Base-by-base conservation (phyloP, 768 basidiomycete genomes). In the Collybia mongolica region DNA sequence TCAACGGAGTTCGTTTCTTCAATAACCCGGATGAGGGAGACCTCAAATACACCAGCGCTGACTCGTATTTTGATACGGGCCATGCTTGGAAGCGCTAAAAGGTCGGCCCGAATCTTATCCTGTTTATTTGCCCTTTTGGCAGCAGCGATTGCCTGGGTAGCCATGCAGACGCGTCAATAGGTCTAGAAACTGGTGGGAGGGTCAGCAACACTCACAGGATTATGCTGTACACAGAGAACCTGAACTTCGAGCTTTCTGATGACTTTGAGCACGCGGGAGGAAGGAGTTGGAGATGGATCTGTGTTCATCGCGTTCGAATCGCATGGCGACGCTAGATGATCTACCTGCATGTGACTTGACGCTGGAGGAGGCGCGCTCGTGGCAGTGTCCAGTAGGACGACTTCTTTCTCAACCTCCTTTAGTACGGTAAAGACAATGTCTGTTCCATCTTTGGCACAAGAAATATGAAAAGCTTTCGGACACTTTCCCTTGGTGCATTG, bases 401-500 rank as follows among this genome's bases (percentile, higher is more conserved):
- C 88, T 56, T 92, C 88, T 69, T 91, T 91, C 68, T 90, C 86
- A 0, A 90, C 80, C 58, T 88, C 86, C 43, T 77, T 71, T n/a
- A 85, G 41, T 28, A 88, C 74, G 1, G 65, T 67, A 59, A 85
- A 92, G 19, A 81, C 71, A 38, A 90, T 77, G 2, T 70, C 69
- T 9, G 65, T 68, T 1, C 83, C 81, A 17, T 82, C 76, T 37
- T 76, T 72, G 0, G 97, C 96, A 65, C 97, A 99, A 2, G 85
- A 87, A 23, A 97, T 88, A 61, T 98, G 96, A 70, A 93, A 97
- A 0, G 95, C 90, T 63, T 89, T 90, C 9, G 90, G 77, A 59
- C 95, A 98, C 70, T 94, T 96, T 39, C 93, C 94, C 66, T 90
- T 92, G 14, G 91, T 90, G 64, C 95, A 98, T 62, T 98, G 95